These are phyloP conservation scores for Blyttiomyces sp. DNA, from an alignment of 371 early-diverging fungal genomes.

Conservation along the genomic window DNA sequence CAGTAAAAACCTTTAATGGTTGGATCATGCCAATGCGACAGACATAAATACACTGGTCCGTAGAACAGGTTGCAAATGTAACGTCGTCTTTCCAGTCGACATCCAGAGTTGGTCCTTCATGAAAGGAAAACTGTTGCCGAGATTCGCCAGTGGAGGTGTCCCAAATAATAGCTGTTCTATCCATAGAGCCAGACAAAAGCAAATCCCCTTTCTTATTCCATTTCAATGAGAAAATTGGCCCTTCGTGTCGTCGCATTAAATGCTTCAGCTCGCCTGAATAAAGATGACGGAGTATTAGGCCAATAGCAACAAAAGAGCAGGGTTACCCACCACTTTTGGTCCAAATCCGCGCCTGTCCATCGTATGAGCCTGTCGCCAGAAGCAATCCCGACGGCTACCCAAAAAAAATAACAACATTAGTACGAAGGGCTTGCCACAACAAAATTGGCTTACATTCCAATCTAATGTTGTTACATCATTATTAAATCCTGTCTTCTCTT, in stretches of 20 bases:
- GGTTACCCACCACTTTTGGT: slow-evolving; percentile 38
- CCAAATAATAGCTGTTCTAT: slow-evolving; percentile 84
- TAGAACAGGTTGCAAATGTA: slow-evolving; percentile 89
- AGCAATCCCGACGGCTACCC: slow-evolving; percentile 70
- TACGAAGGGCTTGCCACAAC: background rate
- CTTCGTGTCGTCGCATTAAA: slow-evolving; percentile 68
- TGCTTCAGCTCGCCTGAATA: slow-evolving; percentile 61
- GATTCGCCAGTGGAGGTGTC: slow-evolving; percentile 72
- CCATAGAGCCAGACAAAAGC: slow-evolving; percentile 76
- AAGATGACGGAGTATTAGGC: no score
- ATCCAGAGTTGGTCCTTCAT: slow-evolving; percentile 74
- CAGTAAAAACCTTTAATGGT: slow-evolving; percentile 67
- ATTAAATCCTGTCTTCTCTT: no score
- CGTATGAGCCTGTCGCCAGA: slow-evolving; percentile 89
- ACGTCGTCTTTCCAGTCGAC: slow-evolving; percentile 90
- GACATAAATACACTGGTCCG: slow-evolving; percentile 77
- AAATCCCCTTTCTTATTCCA: slow-evolving; percentile 83
- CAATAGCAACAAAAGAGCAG: background rate
- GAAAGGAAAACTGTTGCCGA: slow-evolving; percentile 74
- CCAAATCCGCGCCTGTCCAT: slow-evolving; percentile 88
- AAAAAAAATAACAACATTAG: slow-evolving; percentile 7
- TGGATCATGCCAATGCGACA: slow-evolving; percentile 67
- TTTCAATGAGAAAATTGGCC: slow-evolving; percentile 82
- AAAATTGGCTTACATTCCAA: slow-evolving; percentile 77
- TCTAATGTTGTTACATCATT: slow-evolving; percentile 82